Percentiles rank a stretch among this genome's conserved stretches.
These are phyloP conservation scores for Porcisia hertigi DNA, from an alignment of 208 protist species.

Conservation along the genomic window DNA sequence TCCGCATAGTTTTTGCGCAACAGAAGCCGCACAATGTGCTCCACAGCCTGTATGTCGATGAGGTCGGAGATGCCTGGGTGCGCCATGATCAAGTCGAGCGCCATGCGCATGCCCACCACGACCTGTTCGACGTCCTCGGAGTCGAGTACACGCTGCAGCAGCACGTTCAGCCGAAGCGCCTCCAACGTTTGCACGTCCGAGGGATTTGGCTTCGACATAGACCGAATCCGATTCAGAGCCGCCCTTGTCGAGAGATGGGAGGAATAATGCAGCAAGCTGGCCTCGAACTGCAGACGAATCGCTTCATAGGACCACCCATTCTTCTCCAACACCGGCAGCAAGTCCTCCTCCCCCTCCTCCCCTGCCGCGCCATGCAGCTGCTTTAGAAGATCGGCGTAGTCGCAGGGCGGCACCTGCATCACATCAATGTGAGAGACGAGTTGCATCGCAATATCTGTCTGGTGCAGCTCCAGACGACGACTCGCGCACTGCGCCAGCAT, in stretches of 20 bases:
- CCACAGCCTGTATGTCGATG: conserved; percentile 73
- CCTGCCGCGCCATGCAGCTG: conserved; percentile 23
- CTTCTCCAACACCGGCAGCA: conserved; percentile 15
- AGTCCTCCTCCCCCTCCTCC: conserved; percentile 14
- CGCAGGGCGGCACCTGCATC: conserved; percentile 44
- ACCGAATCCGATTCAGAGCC: conserved; percentile 45
- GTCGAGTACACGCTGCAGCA: conserved; percentile 62
- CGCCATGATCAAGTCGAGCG: conserved; percentile 57
- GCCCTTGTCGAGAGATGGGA: conserved; percentile 55
- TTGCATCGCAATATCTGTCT: conserved; percentile 57
- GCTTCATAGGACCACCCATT: conserved; percentile 22
- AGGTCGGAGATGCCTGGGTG: conserved; percentile 76
- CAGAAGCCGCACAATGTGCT: conserved; percentile 55
- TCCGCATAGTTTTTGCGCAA: conserved; percentile 56
- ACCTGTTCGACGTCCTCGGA: conserved; percentile 53
- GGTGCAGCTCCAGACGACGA: conserved; percentile 54
- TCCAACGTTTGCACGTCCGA: conserved; percentile 64
- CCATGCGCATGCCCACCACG: conserved; percentile 42
- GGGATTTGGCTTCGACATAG: conserved; percentile 41
- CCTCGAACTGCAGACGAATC: conserved; percentile 36
- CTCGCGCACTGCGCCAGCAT: conserved; percentile 62
- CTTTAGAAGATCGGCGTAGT: conserved; percentile 41
- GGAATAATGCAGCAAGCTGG: conserved; percentile 44
- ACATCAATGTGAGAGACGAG: conserved; percentile 72
- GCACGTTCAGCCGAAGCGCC: conserved; percentile 71